phyloP scores from a whole-genome alignment of 805 yeast species.

The Starmerella lactis-condensi region DNA sequence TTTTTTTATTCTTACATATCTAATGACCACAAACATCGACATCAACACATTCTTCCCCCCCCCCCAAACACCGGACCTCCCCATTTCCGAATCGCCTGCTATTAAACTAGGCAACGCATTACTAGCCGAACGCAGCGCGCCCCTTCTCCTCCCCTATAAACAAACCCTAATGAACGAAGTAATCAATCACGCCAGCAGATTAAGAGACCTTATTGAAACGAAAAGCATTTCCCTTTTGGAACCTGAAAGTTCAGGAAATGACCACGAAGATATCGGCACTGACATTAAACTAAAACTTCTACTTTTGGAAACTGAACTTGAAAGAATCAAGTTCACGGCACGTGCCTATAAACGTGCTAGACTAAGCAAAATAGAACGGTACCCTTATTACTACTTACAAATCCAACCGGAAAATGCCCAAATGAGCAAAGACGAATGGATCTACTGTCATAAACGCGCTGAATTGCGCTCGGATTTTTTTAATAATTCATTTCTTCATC shows the following conservation, averaged over 20 bases:
- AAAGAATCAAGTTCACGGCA: constrained; percentile 64
- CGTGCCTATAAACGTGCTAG: constrained; percentile 67
- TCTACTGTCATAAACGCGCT: constrained; percentile 31
- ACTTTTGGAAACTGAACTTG: constrained; percentile 81
- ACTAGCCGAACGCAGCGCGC: constrained; percentile 72
- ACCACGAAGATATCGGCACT: constrained; percentile 1
- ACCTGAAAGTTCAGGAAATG: not conserved
- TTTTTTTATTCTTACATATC: no score
- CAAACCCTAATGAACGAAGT: constrained; percentile 39
- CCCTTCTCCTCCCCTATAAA: constrained; percentile 68
- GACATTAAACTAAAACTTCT: constrained; percentile 63
- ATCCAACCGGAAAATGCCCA: constrained; percentile 16
- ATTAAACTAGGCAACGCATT: no score
- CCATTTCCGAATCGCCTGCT: no score
- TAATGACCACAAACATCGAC: no score
- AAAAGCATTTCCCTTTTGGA: constrained; percentile 60
- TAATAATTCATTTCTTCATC: constrained; percentile 43
- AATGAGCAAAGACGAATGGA: constrained; percentile 13
- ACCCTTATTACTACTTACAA: constrained; percentile 31
- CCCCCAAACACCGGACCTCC: no score
- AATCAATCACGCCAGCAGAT: constrained; percentile 39
- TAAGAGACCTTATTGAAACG: constrained; percentile 57
- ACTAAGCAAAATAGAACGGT: constrained; percentile 49
- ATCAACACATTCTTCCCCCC: no score
- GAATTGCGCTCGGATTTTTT: constrained; percentile 46